Conservation (phyloP, 768 basidiomycete genomes). For the Leucosporidium creatinivorum region DNA sequence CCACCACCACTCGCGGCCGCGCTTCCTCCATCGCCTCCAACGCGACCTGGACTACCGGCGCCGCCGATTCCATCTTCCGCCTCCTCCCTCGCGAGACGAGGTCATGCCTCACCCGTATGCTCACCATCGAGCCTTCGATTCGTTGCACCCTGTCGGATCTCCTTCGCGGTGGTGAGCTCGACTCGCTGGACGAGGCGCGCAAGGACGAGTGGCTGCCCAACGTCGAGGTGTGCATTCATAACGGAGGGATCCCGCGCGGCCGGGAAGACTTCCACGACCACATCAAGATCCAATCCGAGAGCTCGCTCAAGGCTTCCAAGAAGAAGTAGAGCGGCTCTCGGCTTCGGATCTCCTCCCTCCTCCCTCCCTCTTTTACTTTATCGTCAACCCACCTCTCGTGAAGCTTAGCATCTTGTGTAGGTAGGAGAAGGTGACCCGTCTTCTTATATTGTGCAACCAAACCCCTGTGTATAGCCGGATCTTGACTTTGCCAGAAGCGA, state of each 20-base stretch:
- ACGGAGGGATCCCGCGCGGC: constrained; percentile 1
- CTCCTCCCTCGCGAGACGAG: constrained; percentile 89
- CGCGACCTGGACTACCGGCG: constrained; percentile 60
- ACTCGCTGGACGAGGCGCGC: constrained; percentile 51
- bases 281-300: constrained; percentile 9
- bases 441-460: too few species aligned
- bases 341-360: too few species aligned
- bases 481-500: too few species aligned
- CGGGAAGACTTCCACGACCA: constrained; percentile 13
- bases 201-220: constrained; percentile 82
- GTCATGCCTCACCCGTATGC: constrained; percentile 82
- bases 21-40: constrained; percentile 41
- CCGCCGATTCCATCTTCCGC: constrained; percentile 92
- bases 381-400: too few species aligned
- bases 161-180: constrained; percentile 55
- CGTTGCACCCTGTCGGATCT: constrained; percentile 90
- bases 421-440: too few species aligned
- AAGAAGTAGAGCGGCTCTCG: background rate
- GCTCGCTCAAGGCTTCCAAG: background rate
- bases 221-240: constrained; percentile 55
- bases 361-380: too few species aligned
- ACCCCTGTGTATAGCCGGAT: too few species aligned
- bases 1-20: constrained; percentile 34
- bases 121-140: constrained; percentile 76
- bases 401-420: too few species aligned